Evolutionary conservation across 106 monocot species (phyloP).

Genomic region (Gastrodia elata): DNA sequence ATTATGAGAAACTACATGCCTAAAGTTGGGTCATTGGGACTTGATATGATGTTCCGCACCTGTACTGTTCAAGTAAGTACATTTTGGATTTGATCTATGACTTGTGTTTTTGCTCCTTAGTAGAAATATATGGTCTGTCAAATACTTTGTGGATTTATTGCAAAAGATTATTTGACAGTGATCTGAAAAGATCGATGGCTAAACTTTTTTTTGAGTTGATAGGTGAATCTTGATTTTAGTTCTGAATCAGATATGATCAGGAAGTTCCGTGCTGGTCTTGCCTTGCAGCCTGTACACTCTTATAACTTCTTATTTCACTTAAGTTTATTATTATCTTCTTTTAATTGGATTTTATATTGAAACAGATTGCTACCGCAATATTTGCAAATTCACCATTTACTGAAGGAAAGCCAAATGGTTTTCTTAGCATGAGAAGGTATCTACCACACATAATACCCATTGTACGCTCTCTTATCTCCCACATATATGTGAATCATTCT

Average conservation of each 20-base stretch:
- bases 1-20: constrained; percentile 99
- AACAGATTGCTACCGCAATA: constrained; percentile 93
- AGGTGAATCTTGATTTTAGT: constrained; percentile 99
- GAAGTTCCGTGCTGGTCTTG: constrained; percentile 90
- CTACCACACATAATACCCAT: constrained; percentile 4
- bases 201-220: neutral
- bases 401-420: constrained; percentile 97
- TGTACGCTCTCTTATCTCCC: neutral
- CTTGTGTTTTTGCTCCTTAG: neutral
- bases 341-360: neutral
- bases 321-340: neutral
- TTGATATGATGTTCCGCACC: constrained; percentile 98
- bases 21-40: constrained; percentile 95
- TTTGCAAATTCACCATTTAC: constrained; percentile 99
- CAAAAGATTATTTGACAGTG: neutral
- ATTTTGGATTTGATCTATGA: neutral
- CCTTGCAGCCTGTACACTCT: constrained; percentile 81
- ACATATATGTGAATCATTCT: constrained; percentile 11
- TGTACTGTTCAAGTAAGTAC: constrained; percentile 88
- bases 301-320: neutral
- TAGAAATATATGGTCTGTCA: constrained; percentile 1
- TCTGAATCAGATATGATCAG: constrained; percentile 95
- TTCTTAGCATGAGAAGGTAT: constrained; percentile 95
- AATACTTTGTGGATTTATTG: neutral
- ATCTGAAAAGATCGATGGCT: neutral